phyloP scores from a whole-genome alignment of 2,329 filamentous ascomycete genomes.

The Aspergillus fischeri region DNA sequence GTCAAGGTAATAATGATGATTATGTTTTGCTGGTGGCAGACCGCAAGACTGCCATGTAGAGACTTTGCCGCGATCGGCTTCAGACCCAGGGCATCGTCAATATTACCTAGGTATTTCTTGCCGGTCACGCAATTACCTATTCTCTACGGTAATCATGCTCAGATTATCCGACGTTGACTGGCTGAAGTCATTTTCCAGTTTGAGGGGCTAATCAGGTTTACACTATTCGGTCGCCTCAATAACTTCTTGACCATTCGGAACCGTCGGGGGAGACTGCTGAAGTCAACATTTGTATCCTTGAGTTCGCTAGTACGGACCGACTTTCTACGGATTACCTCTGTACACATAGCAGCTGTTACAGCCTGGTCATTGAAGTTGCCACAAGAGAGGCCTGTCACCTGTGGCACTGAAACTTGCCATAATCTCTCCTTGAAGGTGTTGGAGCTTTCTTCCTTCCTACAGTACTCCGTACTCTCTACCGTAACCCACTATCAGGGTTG shows the following conservation, averaged over 20 bases:
- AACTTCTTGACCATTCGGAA: not conserved
- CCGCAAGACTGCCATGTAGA: no score
- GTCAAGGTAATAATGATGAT: not conserved
- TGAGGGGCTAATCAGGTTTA: not conserved
- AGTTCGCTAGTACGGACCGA: not conserved
- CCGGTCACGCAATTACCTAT: not conserved
- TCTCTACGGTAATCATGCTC: no score
- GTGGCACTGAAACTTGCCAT: not conserved
- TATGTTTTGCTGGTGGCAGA: not conserved
- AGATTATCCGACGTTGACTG: not conserved
- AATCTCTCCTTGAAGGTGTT: not conserved
- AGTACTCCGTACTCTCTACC: no score
- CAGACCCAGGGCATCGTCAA: not conserved
- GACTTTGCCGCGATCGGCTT: not conserved
- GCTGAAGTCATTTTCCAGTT: not conserved
- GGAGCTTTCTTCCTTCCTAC: not conserved
- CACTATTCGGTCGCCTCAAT: not conserved
- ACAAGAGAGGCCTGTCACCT: not conserved
- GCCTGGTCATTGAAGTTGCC: not conserved
- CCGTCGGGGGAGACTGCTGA: not conserved
- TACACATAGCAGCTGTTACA: not conserved
- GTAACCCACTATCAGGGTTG: no score
- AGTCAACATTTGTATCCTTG: not conserved
- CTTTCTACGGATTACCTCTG: no score
- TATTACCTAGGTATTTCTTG: not conserved